Base-by-base conservation (phyloP, 345 rosid genomes). In the Microcos paniculata region DNA sequence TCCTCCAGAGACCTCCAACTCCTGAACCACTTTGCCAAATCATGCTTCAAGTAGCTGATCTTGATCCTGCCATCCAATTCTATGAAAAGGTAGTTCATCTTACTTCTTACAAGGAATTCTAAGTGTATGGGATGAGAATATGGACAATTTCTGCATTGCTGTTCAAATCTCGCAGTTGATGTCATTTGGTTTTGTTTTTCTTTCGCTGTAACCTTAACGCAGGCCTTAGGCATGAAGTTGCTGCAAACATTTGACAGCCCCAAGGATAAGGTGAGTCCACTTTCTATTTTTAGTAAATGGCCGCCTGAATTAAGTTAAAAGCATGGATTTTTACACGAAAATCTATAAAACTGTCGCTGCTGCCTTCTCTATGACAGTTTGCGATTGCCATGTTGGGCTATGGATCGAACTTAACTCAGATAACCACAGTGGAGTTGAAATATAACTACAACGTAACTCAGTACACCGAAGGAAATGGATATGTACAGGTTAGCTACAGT, bases 1-100 rank as follows among this genome's bases (percentile, higher is more conserved):
- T 94, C 40, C 90, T 94, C 77, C 95, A 94, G 70, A 84, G 98
- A 73, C 92, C 89, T 55, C 88, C 91, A 71, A 91, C 97, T 57
- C 97, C 94, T 62, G 92, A 89, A 76, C 98, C 98, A 51, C 82
- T 94, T 19, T 91, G 97, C 79, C 98, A 94, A 87, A 86, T 94
- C 16, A 94, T 90, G 94, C 91, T 94, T 70, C 94, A 95, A 64
- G 91, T 88, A 28, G 95, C 95, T 77, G 97, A 94, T 77, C 84
- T 94, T 16, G 92, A 87, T 55, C 90, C 91, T 8, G 76, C 98
- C 40, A 89, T 90, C 83, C 86, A 90, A 77, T 91, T 94, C 82
- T 91, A 94, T 80, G 97, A 94, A 80, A 91, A 90, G 90, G 98
- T 91, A 85, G 11, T 21, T 16, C 14, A 14, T 8, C 45, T 8